phyloP scores from a whole-genome alignment of 148 eudicot species.

The Vaccinium darrowii region DNA sequence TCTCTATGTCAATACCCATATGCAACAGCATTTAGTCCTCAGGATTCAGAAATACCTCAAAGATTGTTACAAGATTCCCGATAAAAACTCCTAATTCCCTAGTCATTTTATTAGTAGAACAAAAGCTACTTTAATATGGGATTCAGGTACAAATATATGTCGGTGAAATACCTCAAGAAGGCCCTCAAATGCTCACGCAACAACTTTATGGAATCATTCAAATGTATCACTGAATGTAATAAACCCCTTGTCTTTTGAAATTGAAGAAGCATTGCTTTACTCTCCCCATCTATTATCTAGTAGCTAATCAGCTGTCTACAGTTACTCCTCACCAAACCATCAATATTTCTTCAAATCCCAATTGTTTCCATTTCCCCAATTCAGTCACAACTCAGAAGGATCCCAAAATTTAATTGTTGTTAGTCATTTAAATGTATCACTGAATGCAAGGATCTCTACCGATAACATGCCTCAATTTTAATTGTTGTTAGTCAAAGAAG shows the following conservation, averaged over 20 bases:
- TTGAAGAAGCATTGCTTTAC: not conserved
- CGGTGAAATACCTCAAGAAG: not conserved
- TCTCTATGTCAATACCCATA: not conserved
- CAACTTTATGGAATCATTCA: not conserved
- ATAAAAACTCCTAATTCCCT: not conserved
- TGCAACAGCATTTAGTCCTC: not conserved
- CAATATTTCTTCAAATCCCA: conserved; percentile 5
- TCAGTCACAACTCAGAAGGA: not conserved
- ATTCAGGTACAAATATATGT: not conserved
- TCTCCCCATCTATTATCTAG: not conserved
- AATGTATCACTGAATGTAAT: conserved; percentile 1
- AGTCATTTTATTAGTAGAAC: not conserved
- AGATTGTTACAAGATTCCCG: not conserved
- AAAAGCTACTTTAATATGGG: not conserved
- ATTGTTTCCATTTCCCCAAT: not conserved
- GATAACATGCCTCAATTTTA: too few species aligned
- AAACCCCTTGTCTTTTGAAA: not conserved
- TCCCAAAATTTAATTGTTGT: not conserved
- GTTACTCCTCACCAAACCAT: not conserved
- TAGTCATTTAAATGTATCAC: too few species aligned
- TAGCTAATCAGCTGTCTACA: not conserved
- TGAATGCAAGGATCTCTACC: too few species aligned
- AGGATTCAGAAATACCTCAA: not conserved
- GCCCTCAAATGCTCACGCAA: not conserved
- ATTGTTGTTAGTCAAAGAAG: too few species aligned